Conservation (phyloP, 305 asterid genomes). For the Salvia sclarea region DNA sequence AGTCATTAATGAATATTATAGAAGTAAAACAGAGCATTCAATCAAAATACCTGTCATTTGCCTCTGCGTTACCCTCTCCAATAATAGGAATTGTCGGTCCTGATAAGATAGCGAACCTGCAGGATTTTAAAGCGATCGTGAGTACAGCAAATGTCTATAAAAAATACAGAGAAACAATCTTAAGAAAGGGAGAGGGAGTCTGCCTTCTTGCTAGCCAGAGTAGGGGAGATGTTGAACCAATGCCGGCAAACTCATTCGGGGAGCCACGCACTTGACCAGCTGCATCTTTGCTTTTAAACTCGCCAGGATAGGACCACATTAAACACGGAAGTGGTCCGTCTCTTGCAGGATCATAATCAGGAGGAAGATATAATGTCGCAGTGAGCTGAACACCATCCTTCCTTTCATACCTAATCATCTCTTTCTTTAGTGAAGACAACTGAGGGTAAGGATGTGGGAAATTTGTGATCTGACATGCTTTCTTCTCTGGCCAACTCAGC, state of each 20-base stretch:
- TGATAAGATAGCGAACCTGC: slow-evolving; percentile 86
- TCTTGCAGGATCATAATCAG: slow-evolving; percentile 76
- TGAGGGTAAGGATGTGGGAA: slow-evolving; percentile 99
- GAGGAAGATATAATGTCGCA: slow-evolving; percentile 92
- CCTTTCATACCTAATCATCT: slow-evolving; percentile 89
- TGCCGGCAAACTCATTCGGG: slow-evolving; percentile 96
- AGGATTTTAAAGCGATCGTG: slow-evolving; percentile 27
- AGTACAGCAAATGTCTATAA: slow-evolving; percentile 19
- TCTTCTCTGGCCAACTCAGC: slow-evolving; percentile 85
- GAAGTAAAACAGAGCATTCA: slow-evolving; percentile 11
- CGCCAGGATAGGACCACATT: slow-evolving; percentile 99
- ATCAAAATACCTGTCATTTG: slow-evolving; percentile 86
- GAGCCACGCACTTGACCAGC: slow-evolving; percentile 99
- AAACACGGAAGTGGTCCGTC: slow-evolving; percentile 99
- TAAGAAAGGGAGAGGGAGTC: slow-evolving; percentile 28
- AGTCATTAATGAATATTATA: slow-evolving; percentile 16
- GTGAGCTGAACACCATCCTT: slow-evolving; percentile 98
- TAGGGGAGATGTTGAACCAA: slow-evolving; percentile 89
- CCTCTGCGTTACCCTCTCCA: slow-evolving; percentile 98
- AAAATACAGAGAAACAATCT: slow-evolving; percentile 7
- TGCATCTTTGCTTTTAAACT: slow-evolving; percentile 95
- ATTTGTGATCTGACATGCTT: slow-evolving; percentile 76
- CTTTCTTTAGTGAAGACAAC: slow-evolving; percentile 83
- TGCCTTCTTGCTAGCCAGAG: slow-evolving; percentile 98
- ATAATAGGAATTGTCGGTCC: slow-evolving; percentile 98